Percentiles rank a stretch among this genome's conserved stretches.
Conservation (phyloP, 2,329 filamentous ascomycete genomes). For the Cercospora sp. region DNA sequence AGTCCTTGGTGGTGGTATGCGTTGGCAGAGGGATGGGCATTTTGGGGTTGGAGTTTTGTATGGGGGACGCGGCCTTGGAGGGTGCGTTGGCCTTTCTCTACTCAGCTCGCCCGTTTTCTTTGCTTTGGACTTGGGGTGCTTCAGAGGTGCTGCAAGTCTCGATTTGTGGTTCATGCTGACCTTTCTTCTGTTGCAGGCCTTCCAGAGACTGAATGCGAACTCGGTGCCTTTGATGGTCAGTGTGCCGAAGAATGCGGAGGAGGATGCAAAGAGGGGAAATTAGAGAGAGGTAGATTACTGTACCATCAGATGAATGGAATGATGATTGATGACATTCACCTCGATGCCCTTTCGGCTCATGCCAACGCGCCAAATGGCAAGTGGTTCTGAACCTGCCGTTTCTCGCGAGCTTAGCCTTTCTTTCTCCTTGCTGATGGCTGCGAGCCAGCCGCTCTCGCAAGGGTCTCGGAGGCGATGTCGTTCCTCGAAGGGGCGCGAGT, state of each 20-base stretch:
- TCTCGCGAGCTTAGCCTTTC: neutral
- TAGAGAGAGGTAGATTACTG: slow-evolving; percentile 26
- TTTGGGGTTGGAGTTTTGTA: slow-evolving; percentile 42
- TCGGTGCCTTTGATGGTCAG: slow-evolving; percentile 53
- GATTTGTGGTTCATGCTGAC: slow-evolving; percentile 2
- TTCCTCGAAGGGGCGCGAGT: neutral
- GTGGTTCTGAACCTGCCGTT: neutral
- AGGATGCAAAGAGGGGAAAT: slow-evolving; percentile 53
- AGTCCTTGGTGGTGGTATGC: slow-evolving; percentile 43
- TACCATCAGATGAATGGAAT: neutral
- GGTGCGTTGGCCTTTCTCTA: slow-evolving; percentile 37
- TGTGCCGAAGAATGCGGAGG: slow-evolving; percentile 56
- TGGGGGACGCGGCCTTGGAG: slow-evolving; percentile 45
- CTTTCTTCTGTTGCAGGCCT: slow-evolving; percentile 43
- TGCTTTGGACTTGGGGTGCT: neutral
- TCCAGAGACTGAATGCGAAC: slow-evolving; percentile 54
- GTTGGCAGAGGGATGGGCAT: slow-evolving; percentile 42
- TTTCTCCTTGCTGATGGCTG: neutral
- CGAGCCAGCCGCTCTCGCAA: neutral
- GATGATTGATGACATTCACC: neutral
- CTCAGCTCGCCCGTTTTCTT: neutral
- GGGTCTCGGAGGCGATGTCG: neutral
- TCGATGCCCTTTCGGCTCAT: neutral
- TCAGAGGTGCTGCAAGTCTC: neutral
- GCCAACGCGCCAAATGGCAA: neutral